Conservation (phyloP, 73 alveolate genomes). For the Symbiodinium pilosum region DNA sequence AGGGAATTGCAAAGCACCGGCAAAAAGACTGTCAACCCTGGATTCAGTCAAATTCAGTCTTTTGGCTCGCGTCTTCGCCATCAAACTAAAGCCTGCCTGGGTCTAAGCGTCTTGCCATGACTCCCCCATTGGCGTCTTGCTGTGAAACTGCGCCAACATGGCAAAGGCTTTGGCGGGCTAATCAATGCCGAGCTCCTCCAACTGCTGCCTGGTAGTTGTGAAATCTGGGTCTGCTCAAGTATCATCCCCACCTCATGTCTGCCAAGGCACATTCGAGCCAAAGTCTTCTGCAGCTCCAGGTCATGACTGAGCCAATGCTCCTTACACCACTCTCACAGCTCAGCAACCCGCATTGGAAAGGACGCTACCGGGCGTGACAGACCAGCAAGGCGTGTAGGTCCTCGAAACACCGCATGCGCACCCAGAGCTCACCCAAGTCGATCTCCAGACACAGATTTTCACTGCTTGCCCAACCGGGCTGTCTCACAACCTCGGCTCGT, state of each 20-base stretch:
- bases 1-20: too few relatives aligned
- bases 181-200: neutral
- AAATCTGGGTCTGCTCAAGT: too few relatives aligned
- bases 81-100: too few relatives aligned
- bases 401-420: neutral
- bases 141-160: neutral
- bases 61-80: too few relatives aligned
- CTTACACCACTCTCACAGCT: neutral
- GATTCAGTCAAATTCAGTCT: too few relatives aligned
- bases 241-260: neutral
- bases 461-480: neutral
- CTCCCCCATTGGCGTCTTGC: neutral
- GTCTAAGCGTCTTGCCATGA: neutral
- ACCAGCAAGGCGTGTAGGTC: too few relatives aligned
- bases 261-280: neutral
- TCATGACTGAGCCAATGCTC: slow-evolving; percentile 10
- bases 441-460: neutral
- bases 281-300: neutral
- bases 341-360: too few relatives aligned
- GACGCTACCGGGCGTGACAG: too few relatives aligned
- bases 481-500: neutral
- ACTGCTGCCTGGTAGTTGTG: neutral
- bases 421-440: neutral
- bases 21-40: too few relatives aligned
- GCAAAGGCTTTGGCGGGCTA: neutral